Conservation (phyloP, 306 rosid genomes). For the Quercus aquifolioides region DNA sequence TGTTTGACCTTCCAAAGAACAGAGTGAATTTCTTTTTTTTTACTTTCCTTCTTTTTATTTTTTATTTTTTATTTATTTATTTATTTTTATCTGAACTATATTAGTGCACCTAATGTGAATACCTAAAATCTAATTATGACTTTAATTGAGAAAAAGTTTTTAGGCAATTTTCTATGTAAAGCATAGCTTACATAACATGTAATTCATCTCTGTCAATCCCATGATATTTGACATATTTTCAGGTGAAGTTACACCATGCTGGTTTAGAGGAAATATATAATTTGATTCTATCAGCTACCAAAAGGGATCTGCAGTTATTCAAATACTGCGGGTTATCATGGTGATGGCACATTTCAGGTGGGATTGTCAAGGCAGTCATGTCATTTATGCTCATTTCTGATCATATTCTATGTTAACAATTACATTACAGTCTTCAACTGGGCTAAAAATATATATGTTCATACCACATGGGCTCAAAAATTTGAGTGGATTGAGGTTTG, state of each 20-base stretch:
- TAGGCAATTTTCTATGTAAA: not conserved
- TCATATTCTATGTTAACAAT: not conserved
- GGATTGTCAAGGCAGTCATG: not conserved
- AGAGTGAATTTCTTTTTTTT: not conserved
- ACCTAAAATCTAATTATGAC: not conserved
- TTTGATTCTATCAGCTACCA: conserved; percentile 59
- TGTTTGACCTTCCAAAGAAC: not conserved
- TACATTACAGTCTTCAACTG: not conserved
- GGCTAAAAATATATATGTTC: too few species aligned
- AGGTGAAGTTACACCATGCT: conserved; percentile 58
- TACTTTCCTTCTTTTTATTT: too few species aligned
- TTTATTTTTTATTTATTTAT: too few species aligned
- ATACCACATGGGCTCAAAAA: not conserved
- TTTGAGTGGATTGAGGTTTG: not conserved
- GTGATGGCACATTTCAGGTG: conserved; percentile 54
- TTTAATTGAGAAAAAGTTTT: not conserved
- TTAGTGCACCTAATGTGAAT: not conserved
- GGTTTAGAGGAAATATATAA: conserved; percentile 34
- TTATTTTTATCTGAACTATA: not conserved
- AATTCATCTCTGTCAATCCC: not conserved
- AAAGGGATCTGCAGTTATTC: conserved; percentile 7
- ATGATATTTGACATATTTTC: conserved; percentile 18
- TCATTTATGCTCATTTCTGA: not conserved
- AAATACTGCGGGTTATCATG: conserved; percentile 55
- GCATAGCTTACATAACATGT: not conserved